Base-by-base conservation (phyloP, 169 alveolate species). In the Plasmodium yoelii region DNA sequence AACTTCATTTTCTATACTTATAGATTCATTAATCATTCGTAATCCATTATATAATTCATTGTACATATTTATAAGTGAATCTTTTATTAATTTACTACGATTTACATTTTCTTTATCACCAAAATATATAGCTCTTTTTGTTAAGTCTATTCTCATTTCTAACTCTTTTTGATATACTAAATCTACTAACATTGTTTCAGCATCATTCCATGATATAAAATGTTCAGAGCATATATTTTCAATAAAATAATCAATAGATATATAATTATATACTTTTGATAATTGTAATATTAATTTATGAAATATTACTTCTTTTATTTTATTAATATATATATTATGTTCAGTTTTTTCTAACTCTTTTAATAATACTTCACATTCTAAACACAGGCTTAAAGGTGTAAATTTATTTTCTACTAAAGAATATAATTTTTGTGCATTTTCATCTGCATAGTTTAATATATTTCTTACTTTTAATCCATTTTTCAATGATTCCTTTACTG, bases 151-250 rank as follows among this genome's bases (percentile, higher is more conserved):
- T 49, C 95, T 49, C 61, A 94, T 88, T 63, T 89, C 94, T 61
- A 91, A 65, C 47, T 84, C 87, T 34, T 94, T 95, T 18, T 93
- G 92, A 68, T 88, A 91, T 9, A 90, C 96, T 82, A 93, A 67
- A 44, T 94, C 96, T 6, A 94, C 97, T 53, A 95, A 68, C 75
- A 90, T 82, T 82, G 87, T 94, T 90, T 94, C 97, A 9, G 97
- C 97, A 59, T 95, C 95, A 57, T 93, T 88, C 98, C 98, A 96
- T 22, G 95, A 80, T 64, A 95, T 88, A 89, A 96, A 96, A 15
- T 90, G 95, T 47, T 90, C 74, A 10, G 97, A 97, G 88, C 98
- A 96, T 42, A 96, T 92, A 84, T 95, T 65, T 67, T 86, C 89
- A 49, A 95, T 94, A 80, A 96, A 96, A 88, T 91, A 94, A 57